phyloP scores from a whole-genome alignment of 306 rosid species.

The Trifolium repens region DNA sequence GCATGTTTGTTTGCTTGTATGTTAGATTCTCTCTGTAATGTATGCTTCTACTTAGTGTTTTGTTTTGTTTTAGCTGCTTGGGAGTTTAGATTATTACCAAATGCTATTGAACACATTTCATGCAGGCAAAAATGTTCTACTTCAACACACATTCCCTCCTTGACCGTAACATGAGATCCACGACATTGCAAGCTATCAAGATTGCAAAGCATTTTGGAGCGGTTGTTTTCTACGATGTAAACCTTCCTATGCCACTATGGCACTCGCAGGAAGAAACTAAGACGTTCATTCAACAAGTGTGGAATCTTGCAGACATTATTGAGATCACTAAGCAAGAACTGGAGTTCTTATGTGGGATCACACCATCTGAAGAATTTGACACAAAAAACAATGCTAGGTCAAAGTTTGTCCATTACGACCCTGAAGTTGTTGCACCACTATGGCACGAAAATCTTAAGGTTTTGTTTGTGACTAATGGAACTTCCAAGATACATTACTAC shows the following conservation, averaged over 20 bases:
- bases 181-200: slow-evolving; percentile 81
- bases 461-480: slow-evolving; percentile 94
- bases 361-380: slow-evolving; percentile 85
- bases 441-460: slow-evolving; percentile 92
- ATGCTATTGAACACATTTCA: slow-evolving; percentile 32
- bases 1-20: slow-evolving; percentile 16
- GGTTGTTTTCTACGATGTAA: slow-evolving; percentile 81
- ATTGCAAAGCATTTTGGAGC: slow-evolving; percentile 79
- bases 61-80: slow-evolving; percentile 32
- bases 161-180: slow-evolving; percentile 82
- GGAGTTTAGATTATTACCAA: slow-evolving; percentile 23
- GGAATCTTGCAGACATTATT: slow-evolving; percentile 86
- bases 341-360: slow-evolving; percentile 84
- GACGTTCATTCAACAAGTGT: slow-evolving; percentile 70
- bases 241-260: slow-evolving; percentile 94
- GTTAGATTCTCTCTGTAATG: slow-evolving; percentile 19
- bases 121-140: slow-evolving; percentile 97
- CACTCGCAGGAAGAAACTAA: slow-evolving; percentile 78
- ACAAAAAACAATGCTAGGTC: slow-evolving; percentile 75
- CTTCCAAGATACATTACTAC: slow-evolving; percentile 94
- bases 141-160: slow-evolving; percentile 88
- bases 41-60: slow-evolving; percentile 2
- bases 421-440: slow-evolving; percentile 65
- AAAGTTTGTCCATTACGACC: slow-evolving; percentile 80
- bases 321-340: slow-evolving; percentile 97